Base-by-base conservation (phyloP, 352 stramenopile genomes). In the Globisporangium nunn region DNA sequence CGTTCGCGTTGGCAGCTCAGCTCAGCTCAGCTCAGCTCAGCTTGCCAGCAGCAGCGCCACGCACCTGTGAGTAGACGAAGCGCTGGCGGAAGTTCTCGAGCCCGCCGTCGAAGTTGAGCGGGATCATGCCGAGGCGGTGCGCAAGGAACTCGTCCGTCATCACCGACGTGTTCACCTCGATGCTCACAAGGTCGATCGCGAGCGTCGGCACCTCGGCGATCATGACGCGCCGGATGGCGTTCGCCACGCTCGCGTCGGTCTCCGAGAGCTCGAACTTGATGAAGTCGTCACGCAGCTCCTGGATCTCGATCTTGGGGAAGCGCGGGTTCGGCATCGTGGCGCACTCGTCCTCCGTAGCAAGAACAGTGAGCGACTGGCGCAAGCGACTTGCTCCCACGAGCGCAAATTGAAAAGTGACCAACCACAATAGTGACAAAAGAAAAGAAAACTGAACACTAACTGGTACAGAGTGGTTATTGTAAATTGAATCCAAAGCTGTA, bases 71-170 rank as follows among this genome's bases (percentile, higher is more conserved):
- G 72, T 91, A 95, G 23, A 91, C 79, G 59, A 97, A 98, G 17
- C 81, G 85, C 72, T 95, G 85, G 62, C 84, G 82, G 57, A 96
- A 93, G 63, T 88, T 91, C 69, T 91, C 85, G n/a, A 94, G 71
- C 0, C 81, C 81, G 23, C 82, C 82, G 61, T 92, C 84, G 52
- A 91, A 91, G 48, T 85, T 81, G 58, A 99, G 88, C 54, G 97
- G 97, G 67, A 99, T 98, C 67, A 99, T 89, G 45, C 97, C 97
- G 52, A 99, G 71, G 6, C 97, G 85, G 75, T 99, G 97, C 28
- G 96, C 96, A 62, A 99, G 84, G 67, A 99, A 98, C 78, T 99
- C 97, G 81, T 99, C 97, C 59, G 98, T 98, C 70, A 99, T 88
- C 35, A 98, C 94, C 29, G 89, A 97, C 31, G 94, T 96, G 85